Base-by-base conservation (phyloP, 1,284 basidiomycete genomes). In the Cystobasidium sp. region DNA sequence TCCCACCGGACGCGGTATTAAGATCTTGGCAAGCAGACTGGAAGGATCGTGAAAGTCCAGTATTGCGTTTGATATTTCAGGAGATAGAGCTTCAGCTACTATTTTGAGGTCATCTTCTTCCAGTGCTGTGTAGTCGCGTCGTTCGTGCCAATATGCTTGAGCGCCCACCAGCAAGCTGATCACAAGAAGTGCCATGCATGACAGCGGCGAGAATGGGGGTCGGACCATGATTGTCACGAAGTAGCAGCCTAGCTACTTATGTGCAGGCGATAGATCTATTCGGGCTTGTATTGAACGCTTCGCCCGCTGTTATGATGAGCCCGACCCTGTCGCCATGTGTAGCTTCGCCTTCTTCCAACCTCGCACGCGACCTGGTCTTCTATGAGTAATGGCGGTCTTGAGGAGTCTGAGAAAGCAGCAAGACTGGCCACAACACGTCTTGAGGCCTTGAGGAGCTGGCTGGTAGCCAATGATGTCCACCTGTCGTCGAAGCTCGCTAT, bases 1-100 rank as follows among this genome's bases (percentile, higher is more conserved):
- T 16, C 78, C 79, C 3, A 74, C 77, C 9, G 76, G 55, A 1
- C 79, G 68, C 12, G 79, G 79, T 1, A 80, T 66, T 16, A 80
- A 66, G 5, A 80, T 63, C 62, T 71, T 41, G 14, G 75, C 68
- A 31, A 80, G 74, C n/a, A 63, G n/a, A 16, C 73, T 75, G 9
- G 44, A 18, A 1, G 77, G 73, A 39, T 77, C 66, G 37, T 58
- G 37, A 51, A 47, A 78, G 51, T 80, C 77, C 47, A 80, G 75
- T 24, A 76, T 76, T 12, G 56, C 62, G 41, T 72, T 44, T 6
- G 43, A 55, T 24, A 52, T 52, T 10, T 59, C 58, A 20, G 59
- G 24, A 51, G 69, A 14, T 16, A 68, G 43, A 64, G 59, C 20
- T 43, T 56, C 41, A 39, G 69, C 70, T 68, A 79, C 69, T 3